Conservation (phyloP, 805 yeast genomes). For the Wickerhamomyces subpelliculosus region DNA sequence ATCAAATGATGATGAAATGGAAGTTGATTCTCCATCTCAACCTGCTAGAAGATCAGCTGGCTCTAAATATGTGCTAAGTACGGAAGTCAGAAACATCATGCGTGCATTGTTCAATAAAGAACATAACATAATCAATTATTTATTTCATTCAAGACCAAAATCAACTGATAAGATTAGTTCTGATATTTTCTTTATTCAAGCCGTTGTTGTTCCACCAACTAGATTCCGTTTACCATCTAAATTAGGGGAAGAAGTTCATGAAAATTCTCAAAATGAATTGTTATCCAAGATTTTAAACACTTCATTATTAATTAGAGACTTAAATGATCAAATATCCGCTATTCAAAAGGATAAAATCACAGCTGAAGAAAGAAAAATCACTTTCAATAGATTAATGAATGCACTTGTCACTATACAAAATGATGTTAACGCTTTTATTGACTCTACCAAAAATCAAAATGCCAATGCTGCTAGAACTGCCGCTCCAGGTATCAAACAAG, state of each 20-base stretch:
- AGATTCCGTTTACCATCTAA: conserved; percentile 95
- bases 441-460: conserved; percentile 82
- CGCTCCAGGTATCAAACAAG: conserved; percentile 94
- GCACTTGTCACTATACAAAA: conserved; percentile 92
- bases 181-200: conserved; percentile 85
- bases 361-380: conserved; percentile 63
- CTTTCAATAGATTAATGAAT: conserved; percentile 89
- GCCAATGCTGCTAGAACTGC: conserved; percentile 56
- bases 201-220: conserved; percentile 91
- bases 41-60: conserved; percentile 45
- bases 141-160: conserved; percentile 79
- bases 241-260: conserved; percentile 94
- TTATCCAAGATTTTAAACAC: conserved; percentile 76
- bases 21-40: conserved; percentile 19
- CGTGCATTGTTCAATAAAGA: conserved; percentile 72
- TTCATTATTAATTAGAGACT: conserved; percentile 74
- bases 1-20: conserved; percentile 23
- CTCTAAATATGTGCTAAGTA: conserved; percentile 78
- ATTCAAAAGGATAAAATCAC: conserved; percentile 52
- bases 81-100: conserved; percentile 78
- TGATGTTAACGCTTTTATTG: conserved; percentile 91
- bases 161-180: conserved; percentile 43
- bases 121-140: conserved; percentile 53
- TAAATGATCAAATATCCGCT: conserved; percentile 73
- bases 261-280: conserved; percentile 87